Evolutionary conservation across 345 rosid species (phyloP), one percentile per base, ranked within the genome.

Genomic region (Cochlearia excelsa): DNA sequence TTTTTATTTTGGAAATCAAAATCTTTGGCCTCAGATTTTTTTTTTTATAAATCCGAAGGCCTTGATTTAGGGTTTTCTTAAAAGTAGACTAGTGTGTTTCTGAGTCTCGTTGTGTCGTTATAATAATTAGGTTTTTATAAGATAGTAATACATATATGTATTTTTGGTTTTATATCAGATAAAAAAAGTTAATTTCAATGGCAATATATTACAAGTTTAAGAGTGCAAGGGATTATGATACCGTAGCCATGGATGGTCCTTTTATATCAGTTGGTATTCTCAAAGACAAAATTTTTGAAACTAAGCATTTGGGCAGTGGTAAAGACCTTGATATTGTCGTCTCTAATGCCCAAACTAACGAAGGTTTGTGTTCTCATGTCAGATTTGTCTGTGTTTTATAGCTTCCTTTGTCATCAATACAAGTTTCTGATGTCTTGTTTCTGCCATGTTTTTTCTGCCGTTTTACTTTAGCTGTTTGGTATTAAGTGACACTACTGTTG

Each of bases 281-380:
- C 87, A 94, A 94, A 94, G 99, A 93, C 85, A 94, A 87, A 87
- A 76, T 94, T 30, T 90, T 87, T 77, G 95, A 90, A 90, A 79
- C 96, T 68, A 94, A 94, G 99, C 99, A 90, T 69, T 79, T 90
- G 89, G 95, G 97, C 76, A 85, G 80, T 79, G 99, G 99, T 75
- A 90, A 88, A 7, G 99, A 94, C 82, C 84, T 82, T 81, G 99
- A 94, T 74, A 95, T 93, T 45, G 83, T 90, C 71, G 86, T 94
- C 83, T 83, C 96, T 79, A 94, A 94, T 68, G 95, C 97, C 79
- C 99, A 94, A 84, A 87, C 96, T 76, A 81, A 78, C 67, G 93
- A 94, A 94, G 99, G 99, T 94, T 84, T 95, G 99, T 84, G 58
- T 76, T 72, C 56, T 46, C 3, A 2, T 6, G 28, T 29, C 63